A percentile compares a stretch with the other conserved stretches of the same genome.
Evolutionary conservation across 169 alveolate genomes (phyloP).

Genomic region (Eimeria praecox): DNA sequence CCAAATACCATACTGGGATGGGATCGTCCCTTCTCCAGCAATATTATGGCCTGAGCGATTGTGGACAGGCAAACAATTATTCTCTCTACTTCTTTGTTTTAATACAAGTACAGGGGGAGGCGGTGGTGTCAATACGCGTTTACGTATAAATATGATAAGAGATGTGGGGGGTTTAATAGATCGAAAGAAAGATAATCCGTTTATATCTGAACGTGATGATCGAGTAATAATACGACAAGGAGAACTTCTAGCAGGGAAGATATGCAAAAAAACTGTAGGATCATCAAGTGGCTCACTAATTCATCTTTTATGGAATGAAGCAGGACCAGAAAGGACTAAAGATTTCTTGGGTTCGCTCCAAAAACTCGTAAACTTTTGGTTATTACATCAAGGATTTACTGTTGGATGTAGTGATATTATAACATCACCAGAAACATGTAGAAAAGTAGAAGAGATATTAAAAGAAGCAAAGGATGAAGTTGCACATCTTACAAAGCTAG

Average conservation of each 20-base stretch:
- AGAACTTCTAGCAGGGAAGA: conserved; percentile 97
- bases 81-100: conserved; percentile 95
- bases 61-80: conserved; percentile 99
- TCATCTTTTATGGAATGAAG: conserved; percentile 98
- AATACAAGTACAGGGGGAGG: conserved; percentile 82
- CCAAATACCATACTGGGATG: conserved; percentile 99
- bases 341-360: conserved; percentile 96
- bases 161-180: conserved; percentile 81
- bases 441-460: conserved; percentile 93
- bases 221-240: conserved; percentile 96
- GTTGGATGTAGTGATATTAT: conserved; percentile 99
- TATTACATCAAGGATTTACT: conserved; percentile 98
- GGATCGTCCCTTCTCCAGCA: conserved; percentile 98
- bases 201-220: conserved; percentile 80
- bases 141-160: conserved; percentile 83
- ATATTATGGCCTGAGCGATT: conserved; percentile 98
- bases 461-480: conserved; percentile 86
- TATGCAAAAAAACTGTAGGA: conserved; percentile 99
- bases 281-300: conserved; percentile 98
- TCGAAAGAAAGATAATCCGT: conserved; percentile 84
- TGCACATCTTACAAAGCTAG: conserved; percentile 88
- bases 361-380: conserved; percentile 98
- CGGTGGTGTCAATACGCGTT: conserved; percentile 58
- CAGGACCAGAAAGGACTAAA: conserved; percentile 98
- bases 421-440: conserved; percentile 95